Base-by-base conservation (phyloP, 805 yeast species). In the Yarrowia sp. region DNA sequence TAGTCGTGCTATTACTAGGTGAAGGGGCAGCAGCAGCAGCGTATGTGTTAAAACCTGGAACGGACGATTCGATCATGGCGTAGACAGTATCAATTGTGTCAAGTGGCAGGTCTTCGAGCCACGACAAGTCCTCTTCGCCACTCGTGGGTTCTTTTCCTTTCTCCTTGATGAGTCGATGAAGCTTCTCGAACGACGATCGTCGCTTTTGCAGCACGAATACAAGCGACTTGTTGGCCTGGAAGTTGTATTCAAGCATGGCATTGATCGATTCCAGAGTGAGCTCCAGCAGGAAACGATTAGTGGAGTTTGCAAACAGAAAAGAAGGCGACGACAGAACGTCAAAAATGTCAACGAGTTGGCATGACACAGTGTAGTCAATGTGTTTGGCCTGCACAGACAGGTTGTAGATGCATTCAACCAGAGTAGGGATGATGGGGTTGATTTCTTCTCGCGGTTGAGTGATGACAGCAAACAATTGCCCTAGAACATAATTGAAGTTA, bases 231-330 rank as follows among this genome's bases (percentile, higher is more conserved):
- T 61, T 61, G 24, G 66, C 66, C 53, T 61, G 53, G 17, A 61
- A 61, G 55, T 61, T 61, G 44, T 46, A 61, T 14, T 61, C 66
- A 1, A 61, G 34, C 55, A 61, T 46, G 24, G 66, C 66, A 38
- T 44, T 61, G 53, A 47, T 61, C 30, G 66, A 46, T 38, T 61
- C 66, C 46, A 61, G 46, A 2, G 55, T 46, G 43, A 61, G 66
- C 9, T 46, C 55, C 30, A 61, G 43, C 20, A 61, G 44, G 38
- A 61, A 61, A 1, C 46, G 14, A 38, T 61, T 61, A 1, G 66
- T 46, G 53, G 66, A 47, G 53, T 61, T 61, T 12, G 66, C 66
- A 20, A 47, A 61, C 33, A 61, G 43, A 13, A 61, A 61, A 2
- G 66, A 44, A 15, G 55, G 55, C 12, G 66, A 61, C 24, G 53